These are phyloP conservation scores for Microbotryomycetes sp. DNA, from an alignment of 1,284 basidiomycete genomes.

Conservation along the genomic window DNA sequence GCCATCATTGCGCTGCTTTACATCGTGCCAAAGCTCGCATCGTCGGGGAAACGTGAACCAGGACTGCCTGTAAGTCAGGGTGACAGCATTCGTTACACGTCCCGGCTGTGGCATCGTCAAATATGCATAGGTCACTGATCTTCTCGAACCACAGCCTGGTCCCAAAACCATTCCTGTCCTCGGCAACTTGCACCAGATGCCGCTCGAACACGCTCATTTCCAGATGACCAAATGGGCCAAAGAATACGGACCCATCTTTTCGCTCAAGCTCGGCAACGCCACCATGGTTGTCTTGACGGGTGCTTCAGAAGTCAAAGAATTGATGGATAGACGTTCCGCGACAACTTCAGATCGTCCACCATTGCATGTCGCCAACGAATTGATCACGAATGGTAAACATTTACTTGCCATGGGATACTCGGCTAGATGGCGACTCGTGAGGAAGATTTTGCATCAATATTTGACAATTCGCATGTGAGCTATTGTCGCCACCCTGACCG, in stretches of 20 bases:
- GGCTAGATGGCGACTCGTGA: not conserved
- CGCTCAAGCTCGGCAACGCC: constrained; percentile 5
- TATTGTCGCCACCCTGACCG: no score
- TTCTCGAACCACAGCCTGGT: constrained; percentile 1
- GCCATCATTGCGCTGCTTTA: not conserved
- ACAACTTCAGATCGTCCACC: constrained; percentile 3
- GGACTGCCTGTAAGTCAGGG: not conserved
- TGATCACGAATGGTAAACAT: constrained; percentile 10
- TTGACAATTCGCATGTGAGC: constrained; percentile 9
- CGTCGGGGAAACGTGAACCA: not conserved
- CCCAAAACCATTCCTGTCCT: constrained; percentile 12
- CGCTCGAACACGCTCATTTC: constrained; percentile 8
- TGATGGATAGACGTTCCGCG: constrained; percentile 4
- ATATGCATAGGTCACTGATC: no score
- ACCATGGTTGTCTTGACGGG: constrained; percentile 8
- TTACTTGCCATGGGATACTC: constrained; percentile 7
- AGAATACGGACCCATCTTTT: constrained; percentile 12
- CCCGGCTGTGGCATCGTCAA: no score
- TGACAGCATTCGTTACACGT: no score
- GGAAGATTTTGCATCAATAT: constrained; percentile 14
- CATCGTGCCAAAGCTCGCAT: not conserved
- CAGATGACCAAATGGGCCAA: constrained; percentile 12
- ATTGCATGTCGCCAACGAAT: constrained; percentile 8
- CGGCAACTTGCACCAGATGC: constrained; percentile 13
- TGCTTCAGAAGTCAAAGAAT: constrained; percentile 3